A percentile compares a stretch with the other conserved stretches of the same genome.
Evolutionary conservation across 169 alveolate species (phyloP).

Genomic region (Plasmodium ovale): DNA sequence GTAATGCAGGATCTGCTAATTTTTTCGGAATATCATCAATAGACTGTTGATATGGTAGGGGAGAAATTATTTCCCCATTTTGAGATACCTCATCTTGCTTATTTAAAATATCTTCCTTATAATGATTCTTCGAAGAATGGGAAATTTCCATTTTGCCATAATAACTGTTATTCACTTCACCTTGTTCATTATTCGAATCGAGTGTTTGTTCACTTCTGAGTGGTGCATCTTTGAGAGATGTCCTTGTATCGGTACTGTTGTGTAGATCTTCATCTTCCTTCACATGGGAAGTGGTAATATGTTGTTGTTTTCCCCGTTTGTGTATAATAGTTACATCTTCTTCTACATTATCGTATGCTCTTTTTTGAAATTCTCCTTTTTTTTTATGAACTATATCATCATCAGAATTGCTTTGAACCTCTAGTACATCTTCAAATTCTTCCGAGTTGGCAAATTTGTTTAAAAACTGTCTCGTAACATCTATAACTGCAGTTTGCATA

Average conservation of each 20-base stretch:
- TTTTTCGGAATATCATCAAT: slow-evolving; percentile 56
- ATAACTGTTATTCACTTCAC: not conserved
- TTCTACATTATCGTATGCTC: not conserved
- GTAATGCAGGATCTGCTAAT: slow-evolving; percentile 16
- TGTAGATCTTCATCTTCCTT: not conserved
- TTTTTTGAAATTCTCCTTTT: slow-evolving; percentile 11
- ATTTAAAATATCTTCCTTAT: not conserved
- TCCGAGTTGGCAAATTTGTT: slow-evolving; percentile 87
- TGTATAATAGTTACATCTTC: not conserved
- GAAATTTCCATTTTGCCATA: not conserved
- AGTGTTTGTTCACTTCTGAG: not conserved
- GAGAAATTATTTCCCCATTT: no score
- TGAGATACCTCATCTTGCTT: no score
- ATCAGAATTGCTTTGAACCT: slow-evolving; percentile 48
- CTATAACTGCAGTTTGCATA: slow-evolving; percentile 94
- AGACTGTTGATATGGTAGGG: slow-evolving; percentile 9
- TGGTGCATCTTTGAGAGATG: no score
- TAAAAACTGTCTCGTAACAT: slow-evolving; percentile 85
- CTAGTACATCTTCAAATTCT: slow-evolving; percentile 80
- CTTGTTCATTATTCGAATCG: not conserved
- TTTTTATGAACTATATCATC: slow-evolving; percentile 75
- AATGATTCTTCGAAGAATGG: not conserved
- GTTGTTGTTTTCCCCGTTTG: not conserved
- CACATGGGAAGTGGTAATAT: not conserved
- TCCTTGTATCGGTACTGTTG: not conserved